A percentile compares a stretch with the other conserved stretches of the same genome.
Conservation (phyloP, 176 grass and related monocot species). For the Rhynchospora breviuscula region DNA sequence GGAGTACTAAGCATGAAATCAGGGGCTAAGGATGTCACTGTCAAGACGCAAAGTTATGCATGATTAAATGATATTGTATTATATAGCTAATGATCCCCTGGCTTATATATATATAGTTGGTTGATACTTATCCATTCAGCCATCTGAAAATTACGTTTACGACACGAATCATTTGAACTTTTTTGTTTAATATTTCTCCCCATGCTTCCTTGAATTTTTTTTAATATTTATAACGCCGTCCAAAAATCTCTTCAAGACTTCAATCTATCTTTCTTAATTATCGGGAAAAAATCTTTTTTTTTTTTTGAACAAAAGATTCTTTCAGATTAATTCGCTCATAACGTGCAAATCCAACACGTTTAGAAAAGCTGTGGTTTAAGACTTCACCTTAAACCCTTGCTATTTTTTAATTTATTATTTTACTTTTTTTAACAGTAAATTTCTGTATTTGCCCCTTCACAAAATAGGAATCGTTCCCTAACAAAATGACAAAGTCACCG, state of each 20-base stretch:
- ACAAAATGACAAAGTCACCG: no score
- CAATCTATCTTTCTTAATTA: background rate
- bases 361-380: no score
- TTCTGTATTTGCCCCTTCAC: no score
- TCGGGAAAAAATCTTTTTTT: no score
- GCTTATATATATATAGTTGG: background rate
- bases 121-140: conserved; percentile 29
- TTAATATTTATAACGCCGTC: background rate
- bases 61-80: background rate
- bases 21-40: background rate
- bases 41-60: background rate
- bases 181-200: background rate
- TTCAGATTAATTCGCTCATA: no score
- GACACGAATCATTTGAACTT: conserved; percentile 25
- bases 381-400: no score
- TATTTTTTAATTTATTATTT: no score
- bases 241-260: background rate
- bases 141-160: conserved; percentile 27
- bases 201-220: background rate
- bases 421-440: no score
- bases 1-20: background rate
- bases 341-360: no score
- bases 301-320: no score
- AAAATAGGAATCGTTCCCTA: no score
- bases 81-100: background rate